Percentiles rank a stretch among this genome's conserved stretches.
Evolutionary conservation across 768 basidiomycete genomes (phyloP).

Genomic region (Galerina marginata): DNA sequence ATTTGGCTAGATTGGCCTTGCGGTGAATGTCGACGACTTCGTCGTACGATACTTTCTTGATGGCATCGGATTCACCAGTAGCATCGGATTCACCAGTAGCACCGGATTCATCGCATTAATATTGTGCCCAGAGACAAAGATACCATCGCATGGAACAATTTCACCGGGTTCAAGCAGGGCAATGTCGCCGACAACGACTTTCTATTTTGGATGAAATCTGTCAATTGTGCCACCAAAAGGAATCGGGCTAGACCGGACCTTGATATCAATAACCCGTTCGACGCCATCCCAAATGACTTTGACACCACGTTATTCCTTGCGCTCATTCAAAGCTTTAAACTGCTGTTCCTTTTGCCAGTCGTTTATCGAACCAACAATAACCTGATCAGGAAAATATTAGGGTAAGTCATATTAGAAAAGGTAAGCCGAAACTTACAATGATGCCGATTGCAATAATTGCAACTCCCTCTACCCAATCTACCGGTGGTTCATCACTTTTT

Average conservation of each 20-base stretch:
- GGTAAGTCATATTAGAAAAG: not conserved
- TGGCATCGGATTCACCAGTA: conserved; percentile 96
- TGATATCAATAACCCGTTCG: conserved; percentile 80
- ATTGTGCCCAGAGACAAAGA: conserved; percentile 92
- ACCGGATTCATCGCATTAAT: conserved; percentile 96
- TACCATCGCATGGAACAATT: conserved; percentile 93
- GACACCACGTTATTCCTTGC: conserved; percentile 92
- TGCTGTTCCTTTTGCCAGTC: conserved; percentile 99
- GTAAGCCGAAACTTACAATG: conserved; percentile 56
- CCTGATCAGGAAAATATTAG: conserved; percentile 44
- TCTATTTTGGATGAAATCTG: conserved; percentile 44
- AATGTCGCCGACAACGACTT: conserved; percentile 94
- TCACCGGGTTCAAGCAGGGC: conserved; percentile 94
- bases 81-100: conserved; percentile 97
- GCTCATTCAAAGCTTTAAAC: conserved; percentile 89
- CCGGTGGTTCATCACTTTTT: conserved; percentile 67
- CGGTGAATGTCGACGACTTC: conserved; percentile 66
- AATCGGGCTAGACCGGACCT: conserved; percentile 49
- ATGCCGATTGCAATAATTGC: conserved; percentile 79
- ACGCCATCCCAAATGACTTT: conserved; percentile 79
- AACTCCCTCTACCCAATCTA: conserved; percentile 98
- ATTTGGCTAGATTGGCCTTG: conserved; percentile 32
- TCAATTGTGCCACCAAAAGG: not conserved
- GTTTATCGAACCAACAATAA: conserved; percentile 91
- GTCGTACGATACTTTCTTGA: conserved; percentile 83